These are phyloP conservation scores for Pelargonium nanum DNA, from an alignment of 345 rosid genomes.

Conservation along the genomic window DNA sequence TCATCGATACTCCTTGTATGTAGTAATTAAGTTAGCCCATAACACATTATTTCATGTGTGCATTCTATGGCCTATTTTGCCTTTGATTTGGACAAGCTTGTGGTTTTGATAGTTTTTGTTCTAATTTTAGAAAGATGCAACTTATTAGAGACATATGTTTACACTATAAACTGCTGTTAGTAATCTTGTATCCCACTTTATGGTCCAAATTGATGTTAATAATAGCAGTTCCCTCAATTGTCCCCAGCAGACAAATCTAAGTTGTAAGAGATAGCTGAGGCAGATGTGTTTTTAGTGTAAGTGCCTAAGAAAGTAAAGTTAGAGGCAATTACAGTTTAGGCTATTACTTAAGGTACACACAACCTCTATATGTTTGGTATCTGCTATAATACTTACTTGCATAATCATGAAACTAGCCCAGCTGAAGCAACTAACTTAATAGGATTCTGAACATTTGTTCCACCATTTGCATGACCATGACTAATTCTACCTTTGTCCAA, in stretches of 20 bases:
- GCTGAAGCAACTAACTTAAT: constrained; percentile 54
- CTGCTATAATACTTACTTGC: constrained; percentile 30
- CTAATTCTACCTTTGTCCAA: constrained; percentile 11
- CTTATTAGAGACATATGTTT: constrained; percentile 15
- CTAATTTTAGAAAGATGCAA: no score
- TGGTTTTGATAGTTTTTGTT: no score
- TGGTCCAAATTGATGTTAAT: constrained; percentile 46
- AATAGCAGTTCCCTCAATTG: constrained; percentile 39
- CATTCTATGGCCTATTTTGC: no score
- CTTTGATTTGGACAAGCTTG: no score
- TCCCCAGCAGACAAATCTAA: constrained; percentile 74
- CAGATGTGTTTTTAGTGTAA: constrained; percentile 57
- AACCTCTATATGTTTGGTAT: not conserved
- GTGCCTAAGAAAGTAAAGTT: constrained; percentile 29
- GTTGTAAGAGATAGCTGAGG: constrained; percentile 73
- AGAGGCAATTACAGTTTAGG: not conserved
- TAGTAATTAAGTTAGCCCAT: constrained; percentile 73
- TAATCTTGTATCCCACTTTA: constrained; percentile 65
- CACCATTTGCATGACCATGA: constrained; percentile 11
- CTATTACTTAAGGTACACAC: not conserved
- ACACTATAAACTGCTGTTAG: constrained; percentile 61
- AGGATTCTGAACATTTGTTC: constrained; percentile 26
- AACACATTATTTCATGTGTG: constrained; percentile 50
- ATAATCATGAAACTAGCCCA: constrained; percentile 68
- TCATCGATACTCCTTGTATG: constrained; percentile 66